phyloP scores from a whole-genome alignment of 176 grass and related monocot genomes.

The Zoysia japonica region DNA sequence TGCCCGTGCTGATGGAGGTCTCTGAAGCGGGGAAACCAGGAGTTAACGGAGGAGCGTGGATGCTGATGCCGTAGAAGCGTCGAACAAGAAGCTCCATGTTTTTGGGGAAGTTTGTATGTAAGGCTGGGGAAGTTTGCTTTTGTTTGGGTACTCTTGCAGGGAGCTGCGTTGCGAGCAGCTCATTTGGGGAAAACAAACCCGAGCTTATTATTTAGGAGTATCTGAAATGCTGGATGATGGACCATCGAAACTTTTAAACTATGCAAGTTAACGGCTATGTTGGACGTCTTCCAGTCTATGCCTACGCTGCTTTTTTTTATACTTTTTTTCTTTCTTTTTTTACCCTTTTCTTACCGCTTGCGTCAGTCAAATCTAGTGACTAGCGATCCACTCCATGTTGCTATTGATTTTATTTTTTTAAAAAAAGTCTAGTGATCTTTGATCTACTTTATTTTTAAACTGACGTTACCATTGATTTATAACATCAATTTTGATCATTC shows the following conservation, averaged over 20 bases:
- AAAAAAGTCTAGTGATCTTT: too few relatives aligned
- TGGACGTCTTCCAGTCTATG: background rate
- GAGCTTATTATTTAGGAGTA: background rate
- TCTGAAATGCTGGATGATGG: too few relatives aligned
- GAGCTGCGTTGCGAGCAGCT: background rate
- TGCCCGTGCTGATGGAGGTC: constrained; percentile 15
- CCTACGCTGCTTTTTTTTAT: background rate
- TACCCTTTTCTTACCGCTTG: background rate
- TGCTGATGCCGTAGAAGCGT: constrained; percentile 16
- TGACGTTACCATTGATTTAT: too few relatives aligned
- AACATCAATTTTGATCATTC: too few relatives aligned
- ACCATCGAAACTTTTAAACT: background rate
- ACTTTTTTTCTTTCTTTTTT: background rate
- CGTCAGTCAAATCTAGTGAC: too few relatives aligned
- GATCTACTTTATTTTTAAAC: too few relatives aligned
- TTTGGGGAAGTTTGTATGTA: constrained; percentile 31
- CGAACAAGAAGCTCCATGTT: background rate
- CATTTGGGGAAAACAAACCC: constrained; percentile 7
- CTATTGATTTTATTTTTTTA: too few relatives aligned
- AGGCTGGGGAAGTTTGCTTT: background rate
- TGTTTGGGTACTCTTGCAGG: background rate
- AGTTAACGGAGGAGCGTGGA: background rate
- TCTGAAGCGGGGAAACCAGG: constrained; percentile 2
- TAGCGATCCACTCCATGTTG: too few relatives aligned
- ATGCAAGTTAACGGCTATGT: background rate